These are phyloP conservation scores for Solanum ossicruentum DNA, from an alignment of 257 asterid genomes.

Conservation along the genomic window DNA sequence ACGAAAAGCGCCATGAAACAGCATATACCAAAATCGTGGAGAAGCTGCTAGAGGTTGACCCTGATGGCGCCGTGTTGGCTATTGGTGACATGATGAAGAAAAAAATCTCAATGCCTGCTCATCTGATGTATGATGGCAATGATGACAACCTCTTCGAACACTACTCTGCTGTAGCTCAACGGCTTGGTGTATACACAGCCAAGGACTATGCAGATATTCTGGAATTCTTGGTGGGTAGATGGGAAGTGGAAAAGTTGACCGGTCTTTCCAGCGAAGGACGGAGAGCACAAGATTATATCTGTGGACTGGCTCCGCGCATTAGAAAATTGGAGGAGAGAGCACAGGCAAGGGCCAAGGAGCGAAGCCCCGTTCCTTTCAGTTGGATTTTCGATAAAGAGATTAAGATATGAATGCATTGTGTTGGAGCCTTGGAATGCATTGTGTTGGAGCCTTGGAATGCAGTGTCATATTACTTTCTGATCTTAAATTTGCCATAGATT, in stretches of 20 bases:
- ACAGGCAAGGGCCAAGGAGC: constrained; percentile 34
- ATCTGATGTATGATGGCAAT: constrained; percentile 59
- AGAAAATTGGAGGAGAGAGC: constrained; percentile 65
- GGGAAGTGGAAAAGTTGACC: constrained; percentile 53
- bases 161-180: constrained; percentile 62
- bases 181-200: constrained; percentile 64
- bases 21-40: constrained; percentile 62
- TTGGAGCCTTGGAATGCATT: not conserved
- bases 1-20: constrained; percentile 76
- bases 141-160: constrained; percentile 52
- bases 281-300: constrained; percentile 63
- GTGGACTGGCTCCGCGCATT: constrained; percentile 52
- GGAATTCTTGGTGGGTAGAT: constrained; percentile 45
- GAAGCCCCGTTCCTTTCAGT: constrained; percentile 36
- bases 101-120: constrained; percentile 69
- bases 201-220: constrained; percentile 65
- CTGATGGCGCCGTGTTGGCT: constrained; percentile 38
- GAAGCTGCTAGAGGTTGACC: constrained; percentile 70
- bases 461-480: not conserved
- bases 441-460: not conserved
- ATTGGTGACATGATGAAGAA: constrained; percentile 79
- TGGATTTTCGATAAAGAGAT: constrained; percentile 52
- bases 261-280: constrained; percentile 65
- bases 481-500: not conserved
- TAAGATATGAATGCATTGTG: constrained; percentile 15